Evolutionary conservation across 2,329 filamentous ascomycete species (phyloP).

Genomic region (Scedosporium apiospermum): DNA sequence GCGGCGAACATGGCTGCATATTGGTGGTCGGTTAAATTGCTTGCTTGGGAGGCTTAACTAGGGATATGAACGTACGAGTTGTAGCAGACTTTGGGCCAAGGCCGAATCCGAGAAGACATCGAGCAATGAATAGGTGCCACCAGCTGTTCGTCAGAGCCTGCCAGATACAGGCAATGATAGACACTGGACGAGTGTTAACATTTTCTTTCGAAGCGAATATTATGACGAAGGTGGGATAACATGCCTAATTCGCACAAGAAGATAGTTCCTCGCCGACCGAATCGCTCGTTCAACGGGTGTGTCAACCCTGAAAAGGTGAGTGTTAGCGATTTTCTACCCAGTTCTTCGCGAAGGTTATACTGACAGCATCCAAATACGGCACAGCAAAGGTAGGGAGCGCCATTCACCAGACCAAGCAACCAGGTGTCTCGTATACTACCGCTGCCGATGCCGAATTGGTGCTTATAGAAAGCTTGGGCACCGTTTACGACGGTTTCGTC

Average conservation of each 20-base stretch:
- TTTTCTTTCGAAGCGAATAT: neutral
- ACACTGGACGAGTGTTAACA: slow-evolving; percentile 41
- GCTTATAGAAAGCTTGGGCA: slow-evolving; percentile 55
- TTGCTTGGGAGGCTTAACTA: neutral
- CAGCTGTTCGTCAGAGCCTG: slow-evolving; percentile 34
- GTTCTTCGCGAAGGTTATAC: neutral
- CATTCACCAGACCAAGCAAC: slow-evolving; percentile 54
- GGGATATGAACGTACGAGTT: slow-evolving; percentile 24
- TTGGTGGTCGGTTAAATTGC: slow-evolving; percentile 9
- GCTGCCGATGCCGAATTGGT: slow-evolving; percentile 49
- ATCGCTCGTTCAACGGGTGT: slow-evolving; percentile 58
- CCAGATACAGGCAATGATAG: slow-evolving; percentile 43
- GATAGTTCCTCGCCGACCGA: slow-evolving; percentile 63
- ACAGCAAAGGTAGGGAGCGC: slow-evolving; percentile 54
- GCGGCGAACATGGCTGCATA: slow-evolving; percentile 54
- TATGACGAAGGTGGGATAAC: neutral
- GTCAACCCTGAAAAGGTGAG: slow-evolving; percentile 38
- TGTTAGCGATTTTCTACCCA: neutral
- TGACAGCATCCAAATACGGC: slow-evolving; percentile 58
- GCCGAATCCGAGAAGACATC: slow-evolving; percentile 60
- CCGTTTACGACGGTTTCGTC: slow-evolving; percentile 61
- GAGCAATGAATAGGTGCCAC: slow-evolving; percentile 63
- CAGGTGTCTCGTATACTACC: slow-evolving; percentile 39
- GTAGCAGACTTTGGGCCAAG: slow-evolving; percentile 64
- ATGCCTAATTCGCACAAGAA: slow-evolving; percentile 28